These are phyloP conservation scores for Rosellinia necatrix DNA, from an alignment of 2,329 filamentous ascomycete genomes.

Conservation along the genomic window DNA sequence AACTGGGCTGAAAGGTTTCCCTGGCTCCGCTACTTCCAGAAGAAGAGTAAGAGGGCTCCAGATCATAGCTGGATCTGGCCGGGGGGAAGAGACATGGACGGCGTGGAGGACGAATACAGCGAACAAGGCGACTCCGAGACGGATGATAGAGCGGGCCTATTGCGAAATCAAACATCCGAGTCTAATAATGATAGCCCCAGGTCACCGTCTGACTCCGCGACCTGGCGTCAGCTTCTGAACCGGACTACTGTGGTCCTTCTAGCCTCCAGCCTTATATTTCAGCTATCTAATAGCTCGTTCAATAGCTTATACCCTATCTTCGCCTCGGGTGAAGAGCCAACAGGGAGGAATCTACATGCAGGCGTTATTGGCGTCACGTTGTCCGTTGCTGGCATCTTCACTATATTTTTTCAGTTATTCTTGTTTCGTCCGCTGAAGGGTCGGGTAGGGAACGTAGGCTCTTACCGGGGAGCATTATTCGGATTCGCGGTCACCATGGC, in stretches of 20 bases:
- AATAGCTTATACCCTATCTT: slow-evolving; percentile 96
- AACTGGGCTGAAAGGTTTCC: slow-evolving; percentile 41
- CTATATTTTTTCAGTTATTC: slow-evolving; percentile 87
- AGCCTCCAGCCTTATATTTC: slow-evolving; percentile 87
- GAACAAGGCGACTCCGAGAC: slow-evolving; percentile 29
- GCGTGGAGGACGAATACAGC: slow-evolving; percentile 29
- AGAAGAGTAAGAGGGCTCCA: slow-evolving; percentile 26
- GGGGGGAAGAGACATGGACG: slow-evolving; percentile 29
- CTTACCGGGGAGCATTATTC: slow-evolving; percentile 78
- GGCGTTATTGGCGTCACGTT: slow-evolving; percentile 84
- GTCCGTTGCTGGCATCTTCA: slow-evolving; percentile 81
- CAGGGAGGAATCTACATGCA: slow-evolving; percentile 75
- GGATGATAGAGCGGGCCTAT: slow-evolving; percentile 33
- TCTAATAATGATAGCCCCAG: slow-evolving; percentile 49
- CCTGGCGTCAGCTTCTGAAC: slow-evolving; percentile 68
- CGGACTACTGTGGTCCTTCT: slow-evolving; percentile 82
- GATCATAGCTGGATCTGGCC: slow-evolving; percentile 36
- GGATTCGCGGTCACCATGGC: slow-evolving; percentile 83
- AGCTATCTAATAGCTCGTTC: slow-evolving; percentile 91
- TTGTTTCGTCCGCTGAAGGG: slow-evolving; percentile 80
- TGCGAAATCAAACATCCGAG: slow-evolving; percentile 43
- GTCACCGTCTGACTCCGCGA: slow-evolving; percentile 51
- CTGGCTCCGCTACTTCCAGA: slow-evolving; percentile 40
- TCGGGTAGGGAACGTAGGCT: slow-evolving; percentile 81
- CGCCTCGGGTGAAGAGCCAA: slow-evolving; percentile 73